phyloP scores from a whole-genome alignment of 768 basidiomycete genomes.

The Suillus subaureus region DNA sequence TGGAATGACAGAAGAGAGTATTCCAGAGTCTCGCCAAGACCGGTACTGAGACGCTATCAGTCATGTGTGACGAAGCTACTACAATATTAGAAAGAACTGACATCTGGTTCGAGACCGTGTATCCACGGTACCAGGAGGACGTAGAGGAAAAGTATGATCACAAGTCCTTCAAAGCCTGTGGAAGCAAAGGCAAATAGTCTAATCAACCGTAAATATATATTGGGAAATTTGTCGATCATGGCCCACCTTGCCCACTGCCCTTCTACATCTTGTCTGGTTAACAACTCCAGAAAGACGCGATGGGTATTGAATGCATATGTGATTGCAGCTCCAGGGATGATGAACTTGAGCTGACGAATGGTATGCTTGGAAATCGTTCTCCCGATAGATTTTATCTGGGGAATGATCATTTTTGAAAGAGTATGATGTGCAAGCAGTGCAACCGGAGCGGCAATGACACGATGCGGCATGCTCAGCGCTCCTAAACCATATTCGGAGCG shows the following conservation, averaged over 20 bases:
- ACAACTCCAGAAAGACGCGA: slow-evolving; percentile 48
- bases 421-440: neutral
- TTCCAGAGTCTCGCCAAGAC: slow-evolving; percentile 71
- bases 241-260: slow-evolving; percentile 53
- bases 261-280: slow-evolving; percentile 36
- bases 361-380: slow-evolving; percentile 49
- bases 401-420: slow-evolving; percentile 20
- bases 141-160: slow-evolving; percentile 71
- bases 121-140: slow-evolving; percentile 69
- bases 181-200: slow-evolving; percentile 59
- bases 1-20: slow-evolving; percentile 70
- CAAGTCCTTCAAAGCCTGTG: slow-evolving; percentile 58
- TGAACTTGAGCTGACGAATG: slow-evolving; percentile 71
- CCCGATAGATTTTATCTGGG: slow-evolving; percentile 15
- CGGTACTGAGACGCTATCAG: slow-evolving; percentile 53
- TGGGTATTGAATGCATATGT: slow-evolving; percentile 66
- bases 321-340: slow-evolving; percentile 65
- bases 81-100: slow-evolving; percentile 37
- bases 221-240: neutral
- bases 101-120: slow-evolving; percentile 68
- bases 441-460: neutral
- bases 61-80: neutral
- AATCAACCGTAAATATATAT: neutral
- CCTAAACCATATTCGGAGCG: neutral
- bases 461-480: neutral